These are phyloP conservation scores for Aureobasidium namibiae DNA, from an alignment of 2,329 filamentous ascomycete species.

Conservation along the genomic window DNA sequence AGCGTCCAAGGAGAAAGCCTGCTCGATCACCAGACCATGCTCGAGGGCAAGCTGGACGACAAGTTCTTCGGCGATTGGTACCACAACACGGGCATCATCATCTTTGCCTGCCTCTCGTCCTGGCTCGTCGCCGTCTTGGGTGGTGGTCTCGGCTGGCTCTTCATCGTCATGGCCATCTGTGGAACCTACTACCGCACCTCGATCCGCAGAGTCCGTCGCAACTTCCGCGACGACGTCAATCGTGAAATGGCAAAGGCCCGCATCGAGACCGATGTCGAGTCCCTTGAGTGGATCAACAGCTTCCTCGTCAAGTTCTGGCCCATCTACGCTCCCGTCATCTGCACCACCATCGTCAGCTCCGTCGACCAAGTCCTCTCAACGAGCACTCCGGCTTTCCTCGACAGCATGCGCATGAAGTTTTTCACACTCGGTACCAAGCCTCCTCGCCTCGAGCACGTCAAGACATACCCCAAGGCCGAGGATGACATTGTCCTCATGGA, in stretches of 20 bases:
- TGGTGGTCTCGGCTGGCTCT: conserved; percentile 85
- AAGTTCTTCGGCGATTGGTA: conserved; percentile 98
- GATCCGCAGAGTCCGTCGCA: conserved; percentile 82
- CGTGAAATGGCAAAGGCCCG: conserved; percentile 81
- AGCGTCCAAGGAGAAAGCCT: conserved; percentile 45
- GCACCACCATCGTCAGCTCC: conserved; percentile 82
- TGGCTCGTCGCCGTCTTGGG: conserved; percentile 87
- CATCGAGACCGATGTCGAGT: conserved; percentile 84
- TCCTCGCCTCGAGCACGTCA: conserved; percentile 92
- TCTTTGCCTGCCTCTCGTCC: conserved; percentile 82
- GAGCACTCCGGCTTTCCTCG: conserved; percentile 82
- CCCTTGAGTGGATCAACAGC: conserved; percentile 97
- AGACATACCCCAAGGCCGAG: conserved; percentile 92
- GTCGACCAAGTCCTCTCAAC: conserved; percentile 95
- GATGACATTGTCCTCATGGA: conserved; percentile 98
- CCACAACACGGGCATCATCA: conserved; percentile 88
- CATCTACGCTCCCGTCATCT: conserved; percentile 91
- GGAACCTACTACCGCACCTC: conserved; percentile 96
- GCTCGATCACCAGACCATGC: conserved; percentile 78
- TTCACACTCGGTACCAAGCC: conserved; percentile 94
- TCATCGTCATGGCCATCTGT: conserved; percentile 86
- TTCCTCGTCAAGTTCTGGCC: conserved; percentile 99
- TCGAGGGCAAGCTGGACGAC: conserved; percentile 78
- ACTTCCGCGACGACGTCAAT: conserved; percentile 89
- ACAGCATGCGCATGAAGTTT: conserved; percentile 85